phyloP scores from a whole-genome alignment of 2,329 filamentous ascomycete species.

The Monosporascus sp. region DNA sequence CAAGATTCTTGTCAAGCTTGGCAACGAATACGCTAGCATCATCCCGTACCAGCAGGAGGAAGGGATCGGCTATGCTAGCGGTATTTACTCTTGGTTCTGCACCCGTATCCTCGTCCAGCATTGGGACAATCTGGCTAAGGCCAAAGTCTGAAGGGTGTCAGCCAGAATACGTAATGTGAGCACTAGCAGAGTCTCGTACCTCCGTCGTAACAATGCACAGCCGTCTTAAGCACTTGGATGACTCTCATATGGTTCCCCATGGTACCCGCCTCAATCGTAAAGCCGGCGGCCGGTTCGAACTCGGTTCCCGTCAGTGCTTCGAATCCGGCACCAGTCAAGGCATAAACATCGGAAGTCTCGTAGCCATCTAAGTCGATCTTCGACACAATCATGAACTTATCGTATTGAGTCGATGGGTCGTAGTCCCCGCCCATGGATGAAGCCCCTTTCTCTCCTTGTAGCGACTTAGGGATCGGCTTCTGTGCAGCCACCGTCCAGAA shows the following conservation, averaged over 20 bases:
- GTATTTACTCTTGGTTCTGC: constrained; percentile 72
- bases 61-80: constrained; percentile 82
- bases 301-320: constrained; percentile 77
- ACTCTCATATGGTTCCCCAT: constrained; percentile 77
- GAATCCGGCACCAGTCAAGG: constrained; percentile 66
- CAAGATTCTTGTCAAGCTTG: constrained; percentile 72
- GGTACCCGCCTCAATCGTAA: constrained; percentile 79
- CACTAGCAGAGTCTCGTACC: constrained; percentile 48
- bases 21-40: constrained; percentile 77
- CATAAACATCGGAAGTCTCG: constrained; percentile 75
- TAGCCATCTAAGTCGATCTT: constrained; percentile 63
- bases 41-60: constrained; percentile 75
- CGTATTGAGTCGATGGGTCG: constrained; percentile 57
- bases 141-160: constrained; percentile 61
- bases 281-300: constrained; percentile 84
- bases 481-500: constrained; percentile 77
- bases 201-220: constrained; percentile 86
- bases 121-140: constrained; percentile 84
- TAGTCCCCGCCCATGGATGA: constrained; percentile 49
- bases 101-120: constrained; percentile 86
- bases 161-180: not conserved
- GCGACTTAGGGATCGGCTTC: constrained; percentile 58
- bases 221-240: constrained; percentile 80
- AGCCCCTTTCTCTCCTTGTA: constrained; percentile 46
- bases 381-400: constrained; percentile 79